These are phyloP conservation scores for Calamus simplicifolius DNA, from an alignment of 176 grass and related monocot species.

Conservation along the genomic window DNA sequence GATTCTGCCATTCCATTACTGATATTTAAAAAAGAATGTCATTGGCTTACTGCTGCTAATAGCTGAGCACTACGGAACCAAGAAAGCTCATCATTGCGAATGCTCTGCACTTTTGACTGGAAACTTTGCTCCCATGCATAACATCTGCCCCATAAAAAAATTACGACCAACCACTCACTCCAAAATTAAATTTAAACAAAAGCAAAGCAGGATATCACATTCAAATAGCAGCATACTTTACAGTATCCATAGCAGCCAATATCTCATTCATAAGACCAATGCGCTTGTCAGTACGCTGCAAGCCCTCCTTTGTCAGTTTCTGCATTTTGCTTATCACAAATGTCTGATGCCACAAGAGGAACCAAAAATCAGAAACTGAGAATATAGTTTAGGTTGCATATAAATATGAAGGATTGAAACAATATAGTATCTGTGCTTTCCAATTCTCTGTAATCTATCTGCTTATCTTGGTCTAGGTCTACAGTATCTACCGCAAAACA, in stretches of 20 bases:
- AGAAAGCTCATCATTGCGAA: constrained; percentile 92
- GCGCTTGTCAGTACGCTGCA: constrained; percentile 97
- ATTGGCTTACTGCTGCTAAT: constrained; percentile 61
- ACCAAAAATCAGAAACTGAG: not conserved
- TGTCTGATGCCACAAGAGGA: constrained; percentile 44
- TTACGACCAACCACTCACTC: not conserved
- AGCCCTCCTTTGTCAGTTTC: constrained; percentile 85
- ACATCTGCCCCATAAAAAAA: constrained; percentile 42
- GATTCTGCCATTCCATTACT: not conserved
- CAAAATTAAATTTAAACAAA: not conserved
- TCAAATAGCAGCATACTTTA: constrained; percentile 68
- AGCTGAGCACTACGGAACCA: constrained; percentile 93
- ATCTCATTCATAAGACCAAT: constrained; percentile 98
- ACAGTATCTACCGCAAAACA: no score
- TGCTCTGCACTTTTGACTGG: constrained; percentile 84
- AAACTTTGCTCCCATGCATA: constrained; percentile 99
- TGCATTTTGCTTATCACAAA: constrained; percentile 91
- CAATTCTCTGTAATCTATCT: no score
- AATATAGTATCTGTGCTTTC: no score
- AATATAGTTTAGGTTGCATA: no score
- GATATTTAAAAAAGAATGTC: not conserved
- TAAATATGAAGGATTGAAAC: no score
- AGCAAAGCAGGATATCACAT: not conserved
- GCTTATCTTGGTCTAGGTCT: no score
- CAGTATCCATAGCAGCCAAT: constrained; percentile 98